phyloP scores from a whole-genome alignment of 805 yeast genomes.

The Starmerella apis region DNA sequence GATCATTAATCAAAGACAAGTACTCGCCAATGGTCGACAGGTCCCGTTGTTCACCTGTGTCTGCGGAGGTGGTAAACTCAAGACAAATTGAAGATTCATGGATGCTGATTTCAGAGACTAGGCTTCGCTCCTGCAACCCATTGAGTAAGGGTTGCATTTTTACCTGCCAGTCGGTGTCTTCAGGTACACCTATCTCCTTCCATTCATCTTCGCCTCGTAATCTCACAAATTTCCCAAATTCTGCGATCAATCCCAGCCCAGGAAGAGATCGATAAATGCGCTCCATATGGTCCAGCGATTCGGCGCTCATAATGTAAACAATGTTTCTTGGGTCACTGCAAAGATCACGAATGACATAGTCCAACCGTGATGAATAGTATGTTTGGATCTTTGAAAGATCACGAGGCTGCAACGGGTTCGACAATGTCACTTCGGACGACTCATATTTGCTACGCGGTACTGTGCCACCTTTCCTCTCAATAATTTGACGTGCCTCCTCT shows the following conservation, averaged over 20 bases:
- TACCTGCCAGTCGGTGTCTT: conserved; percentile 44
- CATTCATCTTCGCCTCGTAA: conserved; percentile 37
- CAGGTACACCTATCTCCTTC: conserved; percentile 31
- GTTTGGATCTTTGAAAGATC: not conserved
- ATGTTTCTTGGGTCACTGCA: conserved; percentile 47
- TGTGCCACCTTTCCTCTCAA: conserved; percentile 6
- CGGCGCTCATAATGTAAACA: conserved; percentile 62
- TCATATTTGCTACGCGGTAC: conserved; percentile 1
- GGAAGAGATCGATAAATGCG: conserved; percentile 57
- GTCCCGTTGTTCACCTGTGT: conserved; percentile 45
- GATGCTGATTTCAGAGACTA: conserved; percentile 61
- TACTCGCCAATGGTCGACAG: conserved; percentile 68
- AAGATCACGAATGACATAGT: conserved; percentile 50
- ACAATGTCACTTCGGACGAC: not conserved
- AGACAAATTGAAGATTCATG: conserved; percentile 70
- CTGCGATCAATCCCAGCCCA: conserved; percentile 75
- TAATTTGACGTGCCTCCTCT: conserved; percentile 7
- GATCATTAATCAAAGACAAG: conserved; percentile 72
- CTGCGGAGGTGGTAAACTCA: conserved; percentile 47
- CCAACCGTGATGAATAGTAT: conserved; percentile 25
- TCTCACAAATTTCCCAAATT: conserved; percentile 72
- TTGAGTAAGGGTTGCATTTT: conserved; percentile 46
- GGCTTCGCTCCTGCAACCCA: conserved; percentile 62
- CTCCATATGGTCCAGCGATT: conserved; percentile 54
- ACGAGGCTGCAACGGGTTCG: not conserved